A percentile compares a stretch with the other conserved stretches of the same genome.
phyloP scores from a whole-genome alignment of 441 rosid genomes.

The Erysimum cheiri region DNA sequence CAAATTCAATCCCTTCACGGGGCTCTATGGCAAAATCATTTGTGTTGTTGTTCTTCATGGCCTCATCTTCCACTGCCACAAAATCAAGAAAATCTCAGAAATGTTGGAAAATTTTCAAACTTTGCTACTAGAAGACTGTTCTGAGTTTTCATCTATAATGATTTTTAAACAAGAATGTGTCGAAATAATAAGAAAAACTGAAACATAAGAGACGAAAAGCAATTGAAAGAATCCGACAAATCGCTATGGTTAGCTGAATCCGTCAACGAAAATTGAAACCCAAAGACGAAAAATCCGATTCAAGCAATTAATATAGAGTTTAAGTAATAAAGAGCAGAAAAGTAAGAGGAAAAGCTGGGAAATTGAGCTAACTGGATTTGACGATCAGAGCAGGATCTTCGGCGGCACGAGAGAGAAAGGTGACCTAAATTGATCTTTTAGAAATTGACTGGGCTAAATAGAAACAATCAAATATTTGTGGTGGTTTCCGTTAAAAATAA shows the following conservation, averaged over 20 bases:
- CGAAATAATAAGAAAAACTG: background rate
- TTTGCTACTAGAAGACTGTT: background rate
- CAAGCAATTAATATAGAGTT: background rate
- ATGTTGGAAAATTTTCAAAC: background rate
- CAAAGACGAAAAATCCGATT: constrained; percentile 20
- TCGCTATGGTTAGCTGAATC: background rate
- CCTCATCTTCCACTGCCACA: constrained; percentile 33
- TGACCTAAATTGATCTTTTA: constrained; percentile 15
- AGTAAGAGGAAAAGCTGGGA: background rate
- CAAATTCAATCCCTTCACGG: constrained; percentile 68
- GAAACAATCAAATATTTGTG: constrained; percentile 17
- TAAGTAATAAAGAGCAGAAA: background rate
- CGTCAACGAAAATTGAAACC: background rate
- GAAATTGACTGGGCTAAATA: constrained; percentile 18
- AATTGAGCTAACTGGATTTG: constrained; percentile 42
- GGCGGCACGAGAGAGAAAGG: constrained; percentile 19
- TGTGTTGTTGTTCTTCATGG: constrained; percentile 9
- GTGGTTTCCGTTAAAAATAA: background rate
- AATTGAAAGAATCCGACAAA: constrained; percentile 5
- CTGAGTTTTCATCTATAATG: background rate
- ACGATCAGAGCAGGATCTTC: constrained; percentile 32
- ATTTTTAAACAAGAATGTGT: constrained; percentile 11
- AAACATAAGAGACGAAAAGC: background rate
- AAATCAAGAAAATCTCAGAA: background rate
- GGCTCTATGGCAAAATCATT: constrained; percentile 63